Evolutionary conservation across 2,329 filamentous ascomycete genomes (phyloP), one percentile per base, ranked within the genome.

Genomic region (Bipolaris oryzae): DNA sequence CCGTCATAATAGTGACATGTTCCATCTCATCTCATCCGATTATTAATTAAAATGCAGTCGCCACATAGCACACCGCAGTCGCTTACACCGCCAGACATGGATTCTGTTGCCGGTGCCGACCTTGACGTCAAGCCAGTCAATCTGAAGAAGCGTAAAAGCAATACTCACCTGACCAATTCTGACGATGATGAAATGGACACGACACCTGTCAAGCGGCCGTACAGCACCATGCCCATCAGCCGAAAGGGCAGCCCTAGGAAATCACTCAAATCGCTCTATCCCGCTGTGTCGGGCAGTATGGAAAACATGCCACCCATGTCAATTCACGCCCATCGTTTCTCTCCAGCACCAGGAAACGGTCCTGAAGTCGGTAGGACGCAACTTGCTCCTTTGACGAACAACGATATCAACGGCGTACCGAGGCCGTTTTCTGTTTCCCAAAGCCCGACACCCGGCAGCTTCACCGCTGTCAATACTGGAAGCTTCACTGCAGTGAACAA

Each of bases 101-200:
- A 67, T 35, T 58, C 62, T 16, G 55, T 60, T 20, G 49, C 63
- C 48, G 61, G 64, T n/a, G 53, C 61, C 37, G 67, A 71, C 16
- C 50, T 64, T 23, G 65, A 68, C 2, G 66, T 61, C 3, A 71
- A 67, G 49, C 52, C 62, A 7, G 33, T 67, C 34, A 69, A 68
- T 23, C 54, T 63, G 16, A 71, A 65, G 55, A 75, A 75, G 62
- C 68, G 72, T n/a, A 75, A 74, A 56, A 74, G 70, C 56, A 67
- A 68, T 33, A 66, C 64, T n/a, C 69, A 66, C 43, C 50, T 66
- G 20, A 70, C 69, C 4, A 16, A 64, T 4, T 75, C 72, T 9
- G 72, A 75, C 44, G 70, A 70, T 7, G 72, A 74, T 31, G 72
- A 70, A 3, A 53, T 64, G 37, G 58, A 61, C 5, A 47, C 60